phyloP scores from a whole-genome alignment of 106 monocot species.

The Apostasia ramifera region DNA sequence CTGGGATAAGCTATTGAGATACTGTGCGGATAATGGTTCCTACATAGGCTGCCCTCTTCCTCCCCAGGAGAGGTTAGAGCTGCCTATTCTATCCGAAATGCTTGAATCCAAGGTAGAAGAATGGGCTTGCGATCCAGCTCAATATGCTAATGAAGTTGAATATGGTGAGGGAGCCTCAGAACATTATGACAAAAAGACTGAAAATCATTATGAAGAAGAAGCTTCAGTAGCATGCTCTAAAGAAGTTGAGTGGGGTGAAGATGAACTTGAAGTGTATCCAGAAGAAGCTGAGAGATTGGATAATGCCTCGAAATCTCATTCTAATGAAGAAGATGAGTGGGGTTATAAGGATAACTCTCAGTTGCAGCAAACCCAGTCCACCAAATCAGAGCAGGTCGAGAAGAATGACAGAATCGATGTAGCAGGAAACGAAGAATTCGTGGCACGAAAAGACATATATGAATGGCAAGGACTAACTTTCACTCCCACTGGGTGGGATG shows the following conservation, averaged over 20 bases:
- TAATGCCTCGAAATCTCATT: background rate
- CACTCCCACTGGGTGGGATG: slow-evolving; percentile 7
- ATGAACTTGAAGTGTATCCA: background rate
- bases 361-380: background rate
- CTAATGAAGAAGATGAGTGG: background rate
- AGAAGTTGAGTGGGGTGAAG: slow-evolving; percentile 1
- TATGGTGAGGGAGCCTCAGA: background rate
- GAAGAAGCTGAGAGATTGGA: background rate
- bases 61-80: slow-evolving; percentile 16
- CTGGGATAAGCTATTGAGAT: slow-evolving; percentile 58
- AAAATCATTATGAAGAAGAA: background rate
- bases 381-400: background rate
- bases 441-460: background rate
- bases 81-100: background rate
- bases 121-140: background rate
- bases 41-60: slow-evolving; percentile 58
- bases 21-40: slow-evolving; percentile 56
- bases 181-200: background rate
- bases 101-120: background rate
- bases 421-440: background rate
- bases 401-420: background rate
- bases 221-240: background rate
- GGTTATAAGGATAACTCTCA: background rate
- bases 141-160: slow-evolving; percentile 6
- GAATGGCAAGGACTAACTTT: background rate